phyloP scores from a whole-genome alignment of 495 filamentous ascomycete genomes.

The Talaromyces liani region DNA sequence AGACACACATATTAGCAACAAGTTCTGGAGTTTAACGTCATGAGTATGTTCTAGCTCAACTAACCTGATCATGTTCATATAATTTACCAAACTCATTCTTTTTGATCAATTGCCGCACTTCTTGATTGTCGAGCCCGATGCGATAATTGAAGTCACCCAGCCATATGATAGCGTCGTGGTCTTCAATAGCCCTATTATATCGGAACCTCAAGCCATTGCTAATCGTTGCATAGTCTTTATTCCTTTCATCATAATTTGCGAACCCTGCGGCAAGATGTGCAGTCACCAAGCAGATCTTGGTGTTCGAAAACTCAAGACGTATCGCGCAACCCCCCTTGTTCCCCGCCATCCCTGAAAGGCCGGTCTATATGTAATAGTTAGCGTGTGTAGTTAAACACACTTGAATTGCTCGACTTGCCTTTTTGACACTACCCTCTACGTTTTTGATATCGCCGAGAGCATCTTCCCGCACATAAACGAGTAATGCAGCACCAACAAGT shows the following conservation, averaged over 20 bases:
- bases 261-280: constrained; percentile 96
- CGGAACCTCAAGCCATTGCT: constrained; percentile 83
- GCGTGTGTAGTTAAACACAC: not conserved
- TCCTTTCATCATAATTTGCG: constrained; percentile 93
- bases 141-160: constrained; percentile 98
- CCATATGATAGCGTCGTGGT: constrained; percentile 96
- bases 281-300: constrained; percentile 89
- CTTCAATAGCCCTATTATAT: constrained; percentile 77
- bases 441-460: constrained; percentile 79
- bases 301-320: constrained; percentile 90
- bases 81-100: constrained; percentile 65
- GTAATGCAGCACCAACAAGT: constrained; percentile 85
- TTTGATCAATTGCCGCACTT: constrained; percentile 64
- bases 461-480: constrained; percentile 80
- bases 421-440: constrained; percentile 92
- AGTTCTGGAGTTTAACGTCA: constrained; percentile 6
- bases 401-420: constrained; percentile 34
- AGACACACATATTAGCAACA: constrained; percentile 1
- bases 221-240: constrained; percentile 87
- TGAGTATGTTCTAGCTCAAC: constrained; percentile 11
- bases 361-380: constrained; percentile 48
- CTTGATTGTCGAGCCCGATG: constrained; percentile 77
- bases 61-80: constrained; percentile 87
- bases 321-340: constrained; percentile 99
- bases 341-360: constrained; percentile 92